Conservation (phyloP, 2,329 filamentous ascomycete genomes). For the Metarhizium humberi region DNA sequence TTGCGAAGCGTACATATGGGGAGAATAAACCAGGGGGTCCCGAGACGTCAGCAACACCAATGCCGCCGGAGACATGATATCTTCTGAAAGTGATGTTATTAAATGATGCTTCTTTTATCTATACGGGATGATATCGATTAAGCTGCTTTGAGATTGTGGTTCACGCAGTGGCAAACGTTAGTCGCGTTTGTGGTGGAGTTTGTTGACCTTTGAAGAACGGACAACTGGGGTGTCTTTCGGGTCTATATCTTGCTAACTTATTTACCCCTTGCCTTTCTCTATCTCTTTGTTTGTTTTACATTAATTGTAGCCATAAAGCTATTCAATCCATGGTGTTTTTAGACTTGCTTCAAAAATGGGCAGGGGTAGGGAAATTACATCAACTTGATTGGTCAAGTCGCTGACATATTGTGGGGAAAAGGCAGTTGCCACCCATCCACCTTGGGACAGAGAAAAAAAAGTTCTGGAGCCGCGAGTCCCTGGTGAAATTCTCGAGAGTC, state of each 20-base stretch:
- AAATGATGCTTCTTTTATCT: too few relatives aligned
- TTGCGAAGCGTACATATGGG: too few relatives aligned
- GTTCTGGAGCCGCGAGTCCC: neutral
- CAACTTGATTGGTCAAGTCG: neutral
- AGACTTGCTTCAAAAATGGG: too few relatives aligned
- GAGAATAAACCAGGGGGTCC: too few relatives aligned
- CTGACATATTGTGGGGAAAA: neutral
- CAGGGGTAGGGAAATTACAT: neutral
- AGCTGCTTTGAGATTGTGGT: too few relatives aligned
- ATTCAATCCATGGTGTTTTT: too few relatives aligned
- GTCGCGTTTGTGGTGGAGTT: too few relatives aligned
- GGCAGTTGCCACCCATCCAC: neutral
- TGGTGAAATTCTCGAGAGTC: neutral
- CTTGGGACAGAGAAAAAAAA: slow-evolving; percentile 2
- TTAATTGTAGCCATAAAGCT: neutral
- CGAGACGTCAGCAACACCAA: too few relatives aligned
- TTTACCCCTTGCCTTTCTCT: neutral
- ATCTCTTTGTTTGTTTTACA: neutral
- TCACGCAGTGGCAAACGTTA: too few relatives aligned
- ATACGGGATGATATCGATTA: too few relatives aligned
- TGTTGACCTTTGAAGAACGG: neutral
- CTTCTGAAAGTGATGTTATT: too few relatives aligned
- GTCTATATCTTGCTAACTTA: neutral
- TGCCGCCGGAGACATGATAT: too few relatives aligned
- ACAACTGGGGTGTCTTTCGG: neutral